Percentiles rank a stretch among this genome's conserved stretches.
These are phyloP conservation scores for Chytriomyces sp. DNA, from an alignment of 192 early-diverging fungal species.

Conservation along the genomic window DNA sequence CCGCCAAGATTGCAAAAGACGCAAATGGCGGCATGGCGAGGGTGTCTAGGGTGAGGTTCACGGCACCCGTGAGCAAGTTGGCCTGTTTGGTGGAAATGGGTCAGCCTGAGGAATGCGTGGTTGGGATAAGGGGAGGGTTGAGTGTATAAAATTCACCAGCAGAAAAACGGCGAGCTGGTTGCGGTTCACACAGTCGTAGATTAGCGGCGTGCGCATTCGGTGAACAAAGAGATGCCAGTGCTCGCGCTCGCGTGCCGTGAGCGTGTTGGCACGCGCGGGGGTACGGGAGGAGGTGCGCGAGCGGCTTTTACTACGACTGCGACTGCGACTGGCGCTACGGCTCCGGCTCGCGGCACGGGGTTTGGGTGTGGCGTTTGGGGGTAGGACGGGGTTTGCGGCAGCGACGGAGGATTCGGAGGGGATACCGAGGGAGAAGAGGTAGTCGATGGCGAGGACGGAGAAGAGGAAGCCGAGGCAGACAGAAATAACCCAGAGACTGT, in stretches of 20 bases:
- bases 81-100: slow-evolving; percentile 52
- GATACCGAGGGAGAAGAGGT: slow-evolving; percentile 11
- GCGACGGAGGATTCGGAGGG: neutral
- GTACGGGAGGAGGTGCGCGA: neutral
- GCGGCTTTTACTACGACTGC: neutral
- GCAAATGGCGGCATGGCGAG: slow-evolving; percentile 31
- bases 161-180: slow-evolving; percentile 87
- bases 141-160: slow-evolving; percentile 56
- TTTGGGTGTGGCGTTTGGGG: neutral
- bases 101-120: no score
- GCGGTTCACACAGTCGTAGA: slow-evolving; percentile 72
- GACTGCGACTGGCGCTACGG: slow-evolving; percentile 47
- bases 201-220: slow-evolving; percentile 44
- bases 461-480: slow-evolving; percentile 69
- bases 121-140: neutral
- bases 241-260: neutral
- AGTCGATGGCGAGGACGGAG: slow-evolving; percentile 63
- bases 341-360: neutral
- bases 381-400: neutral
- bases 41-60: slow-evolving; percentile 82
- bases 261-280: no score
- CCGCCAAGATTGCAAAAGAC: slow-evolving; percentile 7
- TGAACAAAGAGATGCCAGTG: neutral
- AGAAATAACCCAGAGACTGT: slow-evolving; percentile 75
- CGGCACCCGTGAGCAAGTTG: slow-evolving; percentile 83